A percentile compares a stretch with the other conserved stretches of the same genome.
phyloP scores from a whole-genome alignment of 441 rosid genomes.

The Gossypium trilobum region DNA sequence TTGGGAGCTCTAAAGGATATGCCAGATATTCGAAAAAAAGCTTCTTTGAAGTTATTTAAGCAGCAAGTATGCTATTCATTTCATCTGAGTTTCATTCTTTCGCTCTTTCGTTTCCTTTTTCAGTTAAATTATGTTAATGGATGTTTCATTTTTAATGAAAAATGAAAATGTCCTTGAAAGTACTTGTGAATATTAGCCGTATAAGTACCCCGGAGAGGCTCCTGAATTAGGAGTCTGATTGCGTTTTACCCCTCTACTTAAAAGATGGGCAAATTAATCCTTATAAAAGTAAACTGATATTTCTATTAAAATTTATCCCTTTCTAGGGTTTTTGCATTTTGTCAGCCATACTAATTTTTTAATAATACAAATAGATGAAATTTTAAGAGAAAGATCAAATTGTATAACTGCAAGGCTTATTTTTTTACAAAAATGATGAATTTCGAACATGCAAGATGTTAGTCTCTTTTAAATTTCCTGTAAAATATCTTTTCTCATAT shows the following conservation, averaged over 20 bases:
- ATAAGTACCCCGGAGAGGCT: too few species aligned
- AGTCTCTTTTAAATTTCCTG: not conserved
- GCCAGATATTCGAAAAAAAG: constrained; percentile 53
- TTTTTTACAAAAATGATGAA: not conserved
- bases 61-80: constrained; percentile 44
- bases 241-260: too few species aligned
- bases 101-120: constrained; percentile 7
- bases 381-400: too few species aligned
- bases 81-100: not conserved
- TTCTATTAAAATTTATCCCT: too few species aligned
- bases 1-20: constrained; percentile 59
- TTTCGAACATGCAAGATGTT: not conserved
- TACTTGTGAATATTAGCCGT: too few species aligned
- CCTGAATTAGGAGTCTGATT: too few species aligned
- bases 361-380: too few species aligned
- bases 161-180: too few species aligned
- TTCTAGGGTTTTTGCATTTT: too few species aligned
- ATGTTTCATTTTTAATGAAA: not conserved
- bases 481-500: not conserved
- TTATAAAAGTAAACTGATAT: too few species aligned
- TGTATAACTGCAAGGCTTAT: not conserved
- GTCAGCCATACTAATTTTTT: too few species aligned
- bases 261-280: too few species aligned
- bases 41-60: constrained; percentile 49
- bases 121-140: constrained; percentile 22